These are phyloP conservation scores for Botrytis pseudocinerea DNA, from an alignment of 2,329 filamentous ascomycete species.

Conservation along the genomic window DNA sequence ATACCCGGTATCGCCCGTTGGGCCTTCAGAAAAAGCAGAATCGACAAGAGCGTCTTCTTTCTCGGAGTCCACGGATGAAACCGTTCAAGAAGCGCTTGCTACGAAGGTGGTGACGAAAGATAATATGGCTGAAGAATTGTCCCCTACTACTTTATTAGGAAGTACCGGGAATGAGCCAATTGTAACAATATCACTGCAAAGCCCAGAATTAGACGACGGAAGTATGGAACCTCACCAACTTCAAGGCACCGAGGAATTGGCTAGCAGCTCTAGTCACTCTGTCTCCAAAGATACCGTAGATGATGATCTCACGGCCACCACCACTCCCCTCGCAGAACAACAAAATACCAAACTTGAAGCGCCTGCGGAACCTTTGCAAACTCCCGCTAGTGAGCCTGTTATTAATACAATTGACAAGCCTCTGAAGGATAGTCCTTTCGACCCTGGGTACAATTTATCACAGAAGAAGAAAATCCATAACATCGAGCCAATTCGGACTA, in stretches of 20 bases:
- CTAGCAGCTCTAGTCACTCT: background rate
- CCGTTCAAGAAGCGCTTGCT: constrained; percentile 44
- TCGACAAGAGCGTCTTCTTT: constrained; percentile 65
- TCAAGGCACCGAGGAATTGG: background rate
- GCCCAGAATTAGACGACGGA: background rate
- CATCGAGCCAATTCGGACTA: constrained; percentile 57
- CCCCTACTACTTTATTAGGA: background rate
- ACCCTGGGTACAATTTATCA: background rate
- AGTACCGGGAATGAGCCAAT: background rate
- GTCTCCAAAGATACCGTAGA: background rate
- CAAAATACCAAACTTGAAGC: background rate
- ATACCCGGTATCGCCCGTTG: constrained; percentile 56
- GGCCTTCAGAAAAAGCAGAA: constrained; percentile 56
- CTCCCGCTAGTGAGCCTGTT: constrained; percentile 9
- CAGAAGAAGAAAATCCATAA: constrained; percentile 33
- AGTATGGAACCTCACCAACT: background rate
- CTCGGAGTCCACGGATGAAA: constrained; percentile 64
- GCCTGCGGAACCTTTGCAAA: constrained; percentile 18
- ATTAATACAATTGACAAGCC: background rate
- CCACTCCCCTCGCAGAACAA: background rate
- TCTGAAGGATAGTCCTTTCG: constrained; percentile 14
- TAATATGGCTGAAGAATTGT: constrained; percentile 7
- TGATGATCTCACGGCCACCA: background rate
- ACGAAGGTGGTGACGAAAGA: constrained; percentile 23
- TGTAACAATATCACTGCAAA: constrained; percentile 2